phyloP scores from a whole-genome alignment of 2,329 filamentous ascomycete genomes.

The Shiraia bambusicola region DNA sequence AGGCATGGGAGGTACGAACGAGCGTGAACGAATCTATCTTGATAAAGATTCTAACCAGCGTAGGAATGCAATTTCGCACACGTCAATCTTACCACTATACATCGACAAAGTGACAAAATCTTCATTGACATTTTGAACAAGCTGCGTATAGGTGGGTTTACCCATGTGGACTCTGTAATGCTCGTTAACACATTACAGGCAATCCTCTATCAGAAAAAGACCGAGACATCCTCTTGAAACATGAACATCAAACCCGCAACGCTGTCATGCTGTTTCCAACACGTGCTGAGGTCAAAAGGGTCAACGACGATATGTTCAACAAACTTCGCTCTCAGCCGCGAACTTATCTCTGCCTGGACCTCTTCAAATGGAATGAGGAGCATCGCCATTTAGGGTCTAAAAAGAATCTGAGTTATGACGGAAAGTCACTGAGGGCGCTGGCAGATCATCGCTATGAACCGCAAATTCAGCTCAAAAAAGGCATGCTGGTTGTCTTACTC shows the following conservation, averaged over 20 bases:
- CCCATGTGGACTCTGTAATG: not conserved
- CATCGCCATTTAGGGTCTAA: constrained; percentile 14
- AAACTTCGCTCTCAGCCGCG: constrained; percentile 27
- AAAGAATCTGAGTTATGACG: no score
- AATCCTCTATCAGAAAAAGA: constrained; percentile 29
- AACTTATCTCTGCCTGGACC: constrained; percentile 43
- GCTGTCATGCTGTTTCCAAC: constrained; percentile 52
- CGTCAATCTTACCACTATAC: constrained; percentile 57
- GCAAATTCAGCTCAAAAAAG: constrained; percentile 50
- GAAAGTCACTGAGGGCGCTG: constrained; percentile 10
- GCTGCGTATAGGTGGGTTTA: constrained; percentile 49
- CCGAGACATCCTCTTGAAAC: constrained; percentile 49
- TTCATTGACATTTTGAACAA: constrained; percentile 61
- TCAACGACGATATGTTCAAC: constrained; percentile 40
- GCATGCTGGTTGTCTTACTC: constrained; percentile 57
- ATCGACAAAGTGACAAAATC: constrained; percentile 56
- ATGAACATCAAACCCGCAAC: constrained; percentile 42
- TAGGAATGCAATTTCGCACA: constrained; percentile 55
- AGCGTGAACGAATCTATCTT: not conserved
- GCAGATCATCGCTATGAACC: constrained; percentile 52
- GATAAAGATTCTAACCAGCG: constrained; percentile 2
- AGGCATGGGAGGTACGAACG: constrained; percentile 50
- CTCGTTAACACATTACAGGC: not conserved
- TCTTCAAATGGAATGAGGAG: constrained; percentile 44
- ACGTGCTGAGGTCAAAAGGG: constrained; percentile 34